These are phyloP conservation scores for Candida anglica DNA, from an alignment of 805 yeast genomes.

Conservation along the genomic window DNA sequence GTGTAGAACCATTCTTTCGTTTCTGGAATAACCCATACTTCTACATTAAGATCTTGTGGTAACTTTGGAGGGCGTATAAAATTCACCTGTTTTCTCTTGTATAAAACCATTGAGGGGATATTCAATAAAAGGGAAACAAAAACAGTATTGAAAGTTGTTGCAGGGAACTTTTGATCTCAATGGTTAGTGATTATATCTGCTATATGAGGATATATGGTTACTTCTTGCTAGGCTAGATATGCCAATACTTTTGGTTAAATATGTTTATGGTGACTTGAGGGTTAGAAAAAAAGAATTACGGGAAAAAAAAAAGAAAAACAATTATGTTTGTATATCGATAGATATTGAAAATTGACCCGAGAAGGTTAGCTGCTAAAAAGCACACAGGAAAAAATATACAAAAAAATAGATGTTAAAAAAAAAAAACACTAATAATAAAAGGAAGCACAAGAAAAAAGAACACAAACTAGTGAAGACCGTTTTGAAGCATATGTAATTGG, in stretches of 20 bases:
- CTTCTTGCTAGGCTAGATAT: too few species aligned
- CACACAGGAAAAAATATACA: background rate
- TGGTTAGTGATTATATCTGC: too few species aligned
- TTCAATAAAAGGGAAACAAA: background rate
- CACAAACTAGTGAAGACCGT: too few species aligned
- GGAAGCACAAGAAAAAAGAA: background rate
- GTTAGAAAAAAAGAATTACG: background rate
- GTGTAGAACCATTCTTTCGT: slow-evolving; percentile 85
- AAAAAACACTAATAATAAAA: background rate
- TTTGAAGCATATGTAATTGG: too few species aligned
- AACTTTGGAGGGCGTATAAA: slow-evolving; percentile 54
- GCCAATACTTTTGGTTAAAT: too few species aligned
- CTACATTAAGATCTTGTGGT: slow-evolving; percentile 52
- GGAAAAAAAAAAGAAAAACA: background rate
- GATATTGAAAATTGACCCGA: background rate
- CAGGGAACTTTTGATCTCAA: too few species aligned
- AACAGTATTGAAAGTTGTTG: background rate
- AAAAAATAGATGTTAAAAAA: background rate
- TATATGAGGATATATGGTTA: too few species aligned
- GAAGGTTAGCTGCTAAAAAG: background rate
- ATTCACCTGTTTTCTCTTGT: slow-evolving; percentile 67
- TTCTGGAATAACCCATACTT: slow-evolving; percentile 77
- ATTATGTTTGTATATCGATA: background rate
- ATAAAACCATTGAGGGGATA: slow-evolving; percentile 81
- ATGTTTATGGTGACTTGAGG: too few species aligned